A percentile compares a stretch with the other conserved stretches of the same genome.
These are phyloP conservation scores for Kodamaea fungicola DNA, from an alignment of 1,139 yeast genomes.

Conservation along the genomic window DNA sequence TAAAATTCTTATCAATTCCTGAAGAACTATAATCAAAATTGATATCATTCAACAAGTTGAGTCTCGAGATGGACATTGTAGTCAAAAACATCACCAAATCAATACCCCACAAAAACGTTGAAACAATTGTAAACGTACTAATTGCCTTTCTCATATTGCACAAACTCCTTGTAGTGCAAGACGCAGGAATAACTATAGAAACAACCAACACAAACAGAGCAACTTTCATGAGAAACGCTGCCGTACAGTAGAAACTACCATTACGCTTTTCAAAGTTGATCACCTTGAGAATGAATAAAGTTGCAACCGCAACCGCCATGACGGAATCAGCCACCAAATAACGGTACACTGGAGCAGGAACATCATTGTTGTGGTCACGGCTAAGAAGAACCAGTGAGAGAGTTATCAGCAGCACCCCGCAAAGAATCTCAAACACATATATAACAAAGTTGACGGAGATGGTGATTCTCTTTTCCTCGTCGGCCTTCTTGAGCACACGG, in stretches of 20 bases:
- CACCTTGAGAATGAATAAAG: conserved; percentile 32
- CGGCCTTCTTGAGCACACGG: conserved; percentile 12
- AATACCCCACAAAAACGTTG: conserved; percentile 40
- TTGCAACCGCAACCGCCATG: conserved; percentile 31
- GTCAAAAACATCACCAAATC: conserved; percentile 40
- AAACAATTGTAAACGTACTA: conserved; percentile 36
- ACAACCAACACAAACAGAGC: conserved; percentile 32
- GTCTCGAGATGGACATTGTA: conserved; percentile 38
- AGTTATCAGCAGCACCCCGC: conserved; percentile 32
- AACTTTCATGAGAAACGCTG: conserved; percentile 31
- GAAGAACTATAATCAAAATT: conserved; percentile 32
- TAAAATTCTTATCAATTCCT: conserved; percentile 14
- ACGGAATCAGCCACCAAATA: conserved; percentile 39
- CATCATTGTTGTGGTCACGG: conserved; percentile 17
- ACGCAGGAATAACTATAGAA: conserved; percentile 23
- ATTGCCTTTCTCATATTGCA: conserved; percentile 37
- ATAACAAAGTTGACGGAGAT: conserved; percentile 31
- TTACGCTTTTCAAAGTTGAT: conserved; percentile 41
- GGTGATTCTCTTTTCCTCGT: conserved; percentile 17
- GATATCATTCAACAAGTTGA: conserved; percentile 34
- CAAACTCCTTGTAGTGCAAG: conserved; percentile 17
- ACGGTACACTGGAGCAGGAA: conserved; percentile 27
- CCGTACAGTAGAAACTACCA: conserved; percentile 42
- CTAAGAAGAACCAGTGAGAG: conserved; percentile 26
- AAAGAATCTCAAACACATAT: conserved; percentile 33